phyloP scores from a whole-genome alignment of 2,329 filamentous ascomycete species.

The Capronia epimyces region DNA sequence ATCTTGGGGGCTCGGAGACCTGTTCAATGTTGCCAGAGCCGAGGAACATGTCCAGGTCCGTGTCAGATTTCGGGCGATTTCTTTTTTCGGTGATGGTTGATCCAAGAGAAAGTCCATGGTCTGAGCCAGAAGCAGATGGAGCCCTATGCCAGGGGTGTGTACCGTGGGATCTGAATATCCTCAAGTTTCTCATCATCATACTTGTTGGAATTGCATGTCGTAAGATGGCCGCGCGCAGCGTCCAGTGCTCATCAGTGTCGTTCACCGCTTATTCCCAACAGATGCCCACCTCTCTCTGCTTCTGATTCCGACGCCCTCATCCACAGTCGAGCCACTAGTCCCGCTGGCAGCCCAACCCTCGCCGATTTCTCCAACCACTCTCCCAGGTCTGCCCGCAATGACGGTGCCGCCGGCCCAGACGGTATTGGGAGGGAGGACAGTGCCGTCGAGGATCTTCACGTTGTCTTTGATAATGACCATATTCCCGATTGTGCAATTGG shows the following conservation, averaged over 20 bases:
- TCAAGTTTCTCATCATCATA: too few species aligned
- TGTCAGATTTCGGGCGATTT: too few species aligned
- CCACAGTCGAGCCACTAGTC: slow-evolving; percentile 20
- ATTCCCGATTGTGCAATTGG: slow-evolving; percentile 69
- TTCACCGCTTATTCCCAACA: slow-evolving; percentile 28
- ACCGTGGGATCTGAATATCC: too few species aligned
- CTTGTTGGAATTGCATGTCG: too few species aligned
- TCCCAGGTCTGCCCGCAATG: slow-evolving; percentile 75
- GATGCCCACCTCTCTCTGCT: slow-evolving; percentile 27
- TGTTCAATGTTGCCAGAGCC: too few species aligned
- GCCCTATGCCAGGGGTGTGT: too few species aligned
- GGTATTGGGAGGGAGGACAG: slow-evolving; percentile 79
- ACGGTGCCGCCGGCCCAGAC: slow-evolving; percentile 88
- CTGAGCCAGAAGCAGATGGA: too few species aligned
- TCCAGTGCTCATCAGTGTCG: background rate
- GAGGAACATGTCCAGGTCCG: too few species aligned
- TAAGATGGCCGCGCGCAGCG: too few species aligned
- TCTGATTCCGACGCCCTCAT: slow-evolving; percentile 26
- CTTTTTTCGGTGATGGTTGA: too few species aligned
- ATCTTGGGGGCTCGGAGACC: too few species aligned
- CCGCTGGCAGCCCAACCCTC: slow-evolving; percentile 41
- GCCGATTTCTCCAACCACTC: slow-evolving; percentile 71
- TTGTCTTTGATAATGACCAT: slow-evolving; percentile 93
- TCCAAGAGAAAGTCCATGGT: too few species aligned
- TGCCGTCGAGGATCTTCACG: slow-evolving; percentile 76